Percentiles rank a stretch among this genome's conserved stretches.
These are phyloP conservation scores for Talaromyces verruculosus DNA, from an alignment of 2,329 filamentous ascomycete species.

Conservation along the genomic window DNA sequence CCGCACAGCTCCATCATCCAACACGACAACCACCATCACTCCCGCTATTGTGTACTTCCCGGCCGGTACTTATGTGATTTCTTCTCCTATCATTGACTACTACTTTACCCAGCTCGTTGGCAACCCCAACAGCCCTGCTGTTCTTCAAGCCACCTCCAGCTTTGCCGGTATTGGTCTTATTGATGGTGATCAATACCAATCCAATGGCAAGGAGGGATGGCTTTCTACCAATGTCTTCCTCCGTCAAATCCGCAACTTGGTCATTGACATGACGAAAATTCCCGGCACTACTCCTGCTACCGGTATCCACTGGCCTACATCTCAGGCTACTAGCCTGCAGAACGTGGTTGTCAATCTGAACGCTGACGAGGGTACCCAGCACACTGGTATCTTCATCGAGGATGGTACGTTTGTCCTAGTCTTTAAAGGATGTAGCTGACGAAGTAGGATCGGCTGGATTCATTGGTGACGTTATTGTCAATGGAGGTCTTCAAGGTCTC, in stretches of 20 bases:
- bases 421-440: neutral
- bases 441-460: slow-evolving; percentile 56
- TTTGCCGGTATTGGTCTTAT: slow-evolving; percentile 59
- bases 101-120: slow-evolving; percentile 66
- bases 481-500: slow-evolving; percentile 60
- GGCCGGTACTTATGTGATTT: slow-evolving; percentile 61
- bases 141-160: slow-evolving; percentile 53
- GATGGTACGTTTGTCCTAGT: slow-evolving; percentile 41
- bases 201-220: slow-evolving; percentile 39
- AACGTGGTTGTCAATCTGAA: slow-evolving; percentile 62
- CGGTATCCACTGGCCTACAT: slow-evolving; percentile 56
- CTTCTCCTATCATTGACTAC: slow-evolving; percentile 58
- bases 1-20: slow-evolving; percentile 45
- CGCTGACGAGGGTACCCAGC: slow-evolving; percentile 46
- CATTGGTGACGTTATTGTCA: slow-evolving; percentile 60
- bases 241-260: slow-evolving; percentile 64
- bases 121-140: slow-evolving; percentile 58
- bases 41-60: slow-evolving; percentile 61
- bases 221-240: slow-evolving; percentile 62
- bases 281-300: slow-evolving; percentile 32
- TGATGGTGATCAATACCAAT: slow-evolving; percentile 56
- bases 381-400: slow-evolving; percentile 62
- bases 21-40: slow-evolving; percentile 49
- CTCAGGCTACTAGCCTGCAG: slow-evolving; percentile 60
- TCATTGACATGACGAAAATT: slow-evolving; percentile 56